phyloP scores from a whole-genome alignment of 805 yeast species.

The Saturnispora mendoncae region DNA sequence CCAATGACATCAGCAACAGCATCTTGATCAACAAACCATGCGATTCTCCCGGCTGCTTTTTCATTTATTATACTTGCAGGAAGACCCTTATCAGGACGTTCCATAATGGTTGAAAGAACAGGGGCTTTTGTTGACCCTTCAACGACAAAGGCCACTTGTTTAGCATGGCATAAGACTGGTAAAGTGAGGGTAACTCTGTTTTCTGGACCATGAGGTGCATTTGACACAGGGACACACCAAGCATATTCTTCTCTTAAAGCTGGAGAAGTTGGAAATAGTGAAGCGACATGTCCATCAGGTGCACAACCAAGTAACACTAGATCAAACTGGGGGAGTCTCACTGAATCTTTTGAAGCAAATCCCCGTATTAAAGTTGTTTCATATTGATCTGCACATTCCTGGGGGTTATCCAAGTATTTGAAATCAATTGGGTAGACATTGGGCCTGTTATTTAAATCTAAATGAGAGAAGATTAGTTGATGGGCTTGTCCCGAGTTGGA shows the following conservation, averaged over 20 bases:
- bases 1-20: constrained; percentile 71
- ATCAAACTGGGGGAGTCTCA: constrained; percentile 91
- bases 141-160: constrained; percentile 86
- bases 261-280: constrained; percentile 90
- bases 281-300: constrained; percentile 96
- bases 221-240: constrained; percentile 89
- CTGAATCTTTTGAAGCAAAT: constrained; percentile 94
- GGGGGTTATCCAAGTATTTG: constrained; percentile 63
- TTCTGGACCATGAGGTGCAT: constrained; percentile 84
- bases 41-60: constrained; percentile 91
- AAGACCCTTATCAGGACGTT: constrained; percentile 91
- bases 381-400: constrained; percentile 89
- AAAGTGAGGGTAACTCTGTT: constrained; percentile 83
- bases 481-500: constrained; percentile 89
- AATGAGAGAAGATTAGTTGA: constrained; percentile 65
- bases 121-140: constrained; percentile 96
- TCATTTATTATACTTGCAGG: constrained; percentile 92
- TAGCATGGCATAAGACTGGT: constrained; percentile 92
- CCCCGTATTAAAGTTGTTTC: constrained; percentile 80
- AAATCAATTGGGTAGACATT: constrained; percentile 79
- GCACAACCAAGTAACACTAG: constrained; percentile 90
- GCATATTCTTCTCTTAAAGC: constrained; percentile 83
- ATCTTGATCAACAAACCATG: constrained; percentile 96
- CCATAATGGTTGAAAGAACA: constrained; percentile 83
- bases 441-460: constrained; percentile 51